Percentiles rank a stretch among this genome's conserved stretches.
Evolutionary conservation across 2,329 filamentous ascomycete species (phyloP).

Genomic region (Colletotrichum lindemuthianum): DNA sequence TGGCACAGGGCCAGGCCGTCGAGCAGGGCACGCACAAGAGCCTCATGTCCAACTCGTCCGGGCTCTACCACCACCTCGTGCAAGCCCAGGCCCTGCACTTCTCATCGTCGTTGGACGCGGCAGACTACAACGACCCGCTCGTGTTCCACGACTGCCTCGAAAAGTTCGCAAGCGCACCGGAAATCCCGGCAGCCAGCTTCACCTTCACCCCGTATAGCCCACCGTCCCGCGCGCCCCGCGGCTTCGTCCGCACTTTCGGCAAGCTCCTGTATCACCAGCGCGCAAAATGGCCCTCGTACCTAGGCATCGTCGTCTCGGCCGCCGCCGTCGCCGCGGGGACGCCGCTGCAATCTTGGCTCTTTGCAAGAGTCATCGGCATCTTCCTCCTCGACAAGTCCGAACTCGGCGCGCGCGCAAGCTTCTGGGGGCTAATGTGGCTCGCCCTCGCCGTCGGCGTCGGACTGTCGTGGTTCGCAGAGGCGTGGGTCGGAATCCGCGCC

Average conservation of each 20-base stretch:
- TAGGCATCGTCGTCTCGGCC: conserved; percentile 39
- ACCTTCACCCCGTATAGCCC: neutral
- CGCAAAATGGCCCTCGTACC: conserved; percentile 40
- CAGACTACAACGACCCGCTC: neutral
- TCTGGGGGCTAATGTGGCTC: conserved; percentile 47
- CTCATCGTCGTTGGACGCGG: neutral
- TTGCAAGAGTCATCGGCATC: conserved; percentile 41
- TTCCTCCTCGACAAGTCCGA: conserved; percentile 39
- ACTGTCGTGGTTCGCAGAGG: conserved; percentile 41
- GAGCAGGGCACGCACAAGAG: conserved; percentile 44
- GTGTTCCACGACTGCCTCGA: neutral
- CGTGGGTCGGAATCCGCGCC: conserved; percentile 37
- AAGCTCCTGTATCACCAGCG: conserved; percentile 38
- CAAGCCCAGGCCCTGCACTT: conserved; percentile 38
- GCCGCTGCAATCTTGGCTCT: conserved; percentile 44
- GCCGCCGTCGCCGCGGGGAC: conserved; percentile 42
- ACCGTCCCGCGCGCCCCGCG: conserved; percentile 7
- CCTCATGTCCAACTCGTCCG: conserved; percentile 34
- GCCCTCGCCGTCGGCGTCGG: conserved; percentile 43
- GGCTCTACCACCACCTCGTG: conserved; percentile 40
- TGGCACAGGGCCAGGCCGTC: conserved; percentile 55
- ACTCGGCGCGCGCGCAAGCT: conserved; percentile 33
- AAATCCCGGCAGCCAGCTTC: neutral
- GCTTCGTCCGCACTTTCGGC: conserved; percentile 31
- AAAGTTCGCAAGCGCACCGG: conserved; percentile 4